Evolutionary conservation across 306 rosid species (phyloP).

Genomic region (Pyrus pyrifolia): DNA sequence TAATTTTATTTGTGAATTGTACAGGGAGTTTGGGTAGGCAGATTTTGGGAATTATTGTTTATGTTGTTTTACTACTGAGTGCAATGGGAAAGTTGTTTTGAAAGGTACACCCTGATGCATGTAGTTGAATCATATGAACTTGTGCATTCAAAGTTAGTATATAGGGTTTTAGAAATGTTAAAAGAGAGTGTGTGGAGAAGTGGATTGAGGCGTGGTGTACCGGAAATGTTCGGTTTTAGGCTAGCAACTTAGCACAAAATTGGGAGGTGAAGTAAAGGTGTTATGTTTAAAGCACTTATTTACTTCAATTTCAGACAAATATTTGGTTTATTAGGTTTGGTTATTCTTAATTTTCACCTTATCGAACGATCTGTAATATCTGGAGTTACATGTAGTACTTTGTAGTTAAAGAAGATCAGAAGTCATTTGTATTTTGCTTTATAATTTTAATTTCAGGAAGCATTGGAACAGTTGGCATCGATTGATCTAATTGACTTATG

Average conservation of each 20-base stretch:
- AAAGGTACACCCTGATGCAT: neutral
- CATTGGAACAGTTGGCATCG: conserved; percentile 81
- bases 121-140: neutral
- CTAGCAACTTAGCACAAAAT: neutral
- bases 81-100: neutral
- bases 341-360: neutral
- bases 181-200: neutral
- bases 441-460: conserved; percentile 50
- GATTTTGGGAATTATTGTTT: neutral
- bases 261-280: neutral
- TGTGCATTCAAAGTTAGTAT: neutral
- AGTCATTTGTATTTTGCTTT: neutral
- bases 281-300: neutral
- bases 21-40: neutral
- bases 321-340: neutral
- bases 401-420: neutral
- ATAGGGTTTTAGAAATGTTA: neutral
- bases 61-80: neutral
- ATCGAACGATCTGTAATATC: neutral
- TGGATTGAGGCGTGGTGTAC: neutral
- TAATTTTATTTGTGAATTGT: neutral
- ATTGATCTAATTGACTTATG: conserved; percentile 80
- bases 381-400: neutral
- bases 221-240: neutral
- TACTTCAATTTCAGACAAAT: neutral